Evolutionary conservation across 2,329 filamentous ascomycete species (phyloP).

Genomic region (Colletotrichum sp.): DNA sequence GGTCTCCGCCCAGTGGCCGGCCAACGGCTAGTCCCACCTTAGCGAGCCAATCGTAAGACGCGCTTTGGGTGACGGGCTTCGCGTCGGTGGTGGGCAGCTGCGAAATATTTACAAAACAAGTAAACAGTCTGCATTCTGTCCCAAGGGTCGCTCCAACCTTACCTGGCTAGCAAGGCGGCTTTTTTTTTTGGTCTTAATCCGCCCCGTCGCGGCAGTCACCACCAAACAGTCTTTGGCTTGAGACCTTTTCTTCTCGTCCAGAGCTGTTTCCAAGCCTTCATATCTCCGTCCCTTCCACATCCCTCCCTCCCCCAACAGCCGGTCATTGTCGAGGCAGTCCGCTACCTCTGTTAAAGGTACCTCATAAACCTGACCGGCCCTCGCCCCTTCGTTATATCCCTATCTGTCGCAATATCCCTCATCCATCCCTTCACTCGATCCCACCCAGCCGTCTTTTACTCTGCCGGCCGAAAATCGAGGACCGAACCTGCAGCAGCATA

Average conservation of each 20-base stretch:
- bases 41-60: neutral
- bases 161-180: neutral
- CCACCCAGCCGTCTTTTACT: neutral
- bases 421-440: constrained; percentile 9
- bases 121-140: constrained; percentile 13
- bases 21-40: neutral
- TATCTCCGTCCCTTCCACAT: neutral
- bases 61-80: neutral
- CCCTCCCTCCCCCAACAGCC: neutral
- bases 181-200: constrained; percentile 15
- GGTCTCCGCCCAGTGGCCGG: constrained; percentile 10
- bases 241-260: constrained; percentile 5
- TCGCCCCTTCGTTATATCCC: constrained; percentile 7
- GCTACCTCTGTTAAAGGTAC: neutral
- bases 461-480: neutral
- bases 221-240: constrained; percentile 2
- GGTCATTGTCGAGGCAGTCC: constrained; percentile 18
- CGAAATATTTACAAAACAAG: constrained; percentile 18
- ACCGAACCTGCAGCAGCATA: neutral
- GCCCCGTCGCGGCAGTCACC: constrained; percentile 11
- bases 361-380: neutral
- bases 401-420: constrained; percentile 15
- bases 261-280: neutral
- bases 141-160: constrained; percentile 1
- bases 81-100: constrained; percentile 13